Evolutionary conservation across 495 filamentous ascomycete genomes (phyloP).

Genomic region (Penicillium pancosmium): DNA sequence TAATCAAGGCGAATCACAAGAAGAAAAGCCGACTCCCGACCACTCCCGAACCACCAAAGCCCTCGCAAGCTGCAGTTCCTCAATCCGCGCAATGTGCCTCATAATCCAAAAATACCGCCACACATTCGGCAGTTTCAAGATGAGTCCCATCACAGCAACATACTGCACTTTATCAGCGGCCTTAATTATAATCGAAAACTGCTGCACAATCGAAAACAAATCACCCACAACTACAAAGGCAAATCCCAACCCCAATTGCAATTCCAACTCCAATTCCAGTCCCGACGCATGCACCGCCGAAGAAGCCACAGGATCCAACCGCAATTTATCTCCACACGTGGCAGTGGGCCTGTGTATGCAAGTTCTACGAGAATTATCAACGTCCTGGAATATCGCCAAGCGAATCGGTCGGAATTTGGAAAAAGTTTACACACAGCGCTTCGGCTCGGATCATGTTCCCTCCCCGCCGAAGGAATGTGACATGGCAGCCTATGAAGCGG

Average conservation of each 20-base stretch:
- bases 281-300: no score
- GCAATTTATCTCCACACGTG: conserved; percentile 13
- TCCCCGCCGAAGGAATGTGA: conserved; percentile 3
- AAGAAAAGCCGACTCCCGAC: background rate
- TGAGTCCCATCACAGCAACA: conserved; percentile 34
- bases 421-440: conserved; percentile 24
- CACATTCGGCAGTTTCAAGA: conserved; percentile 32
- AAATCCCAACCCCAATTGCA: no score
- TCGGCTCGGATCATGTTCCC: conserved; percentile 16
- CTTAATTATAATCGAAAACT: conserved; percentile 28
- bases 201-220: conserved; percentile 12
- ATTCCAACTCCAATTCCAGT: no score
- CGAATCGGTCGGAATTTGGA: conserved; percentile 30
- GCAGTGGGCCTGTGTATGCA: conserved; percentile 23
- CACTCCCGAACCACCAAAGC: conserved; percentile 12
- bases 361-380: conserved; percentile 27
- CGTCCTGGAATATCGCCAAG: conserved; percentile 31
- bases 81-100: conserved; percentile 23
- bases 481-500: background rate
- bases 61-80: conserved; percentile 16
- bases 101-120: conserved; percentile 33
- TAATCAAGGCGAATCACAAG: background rate
- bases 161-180: conserved; percentile 33
- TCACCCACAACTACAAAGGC: background rate
- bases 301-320: background rate